Base-by-base conservation (phyloP, 352 stramenopile species). In the Pythium myriotylum region DNA sequence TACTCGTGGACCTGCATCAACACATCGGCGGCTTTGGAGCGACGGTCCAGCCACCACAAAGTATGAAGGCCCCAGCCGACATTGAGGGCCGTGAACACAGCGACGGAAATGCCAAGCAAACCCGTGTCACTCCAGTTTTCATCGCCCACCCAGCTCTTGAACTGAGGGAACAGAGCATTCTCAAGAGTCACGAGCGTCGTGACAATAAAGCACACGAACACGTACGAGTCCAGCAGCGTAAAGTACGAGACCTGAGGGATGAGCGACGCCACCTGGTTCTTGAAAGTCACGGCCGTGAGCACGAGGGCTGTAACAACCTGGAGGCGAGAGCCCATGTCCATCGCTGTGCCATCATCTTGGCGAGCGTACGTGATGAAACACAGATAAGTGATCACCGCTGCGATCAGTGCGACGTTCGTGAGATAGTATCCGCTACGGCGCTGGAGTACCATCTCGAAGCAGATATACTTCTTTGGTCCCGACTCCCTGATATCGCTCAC, bases 241-340 rank as follows among this genome's bases (percentile, higher is more conserved):
- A 86, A 81, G 43, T 91, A 91, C 50, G 79, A 82, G 2, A 91
- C 74, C 37, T 86, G 73, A 12, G 81, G 81, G 6, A 86, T 78
- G 0, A 80, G 42, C 1, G 65, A 68, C n/a, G 74, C 69, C 0
- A 87, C 74, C 23, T 79, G 59, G 54, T 68, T 77, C 58, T 89
- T 89, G 66, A 87, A 87, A 42, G 76, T 83, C 54, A 88, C 74
- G 17, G 72, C 74, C 37, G 80, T 86, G 50, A 89, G 56, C 42
- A 91, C 46, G 61, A 91, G 47, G 16, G 81, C 83, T 29, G 81
- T 43, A 17, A 86, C 78, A 49, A 88, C 78, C 49, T 86, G 72
- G 19, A 86, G 60, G 6, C 81, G 81, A 3, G 78, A 74, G 19
- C 75, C 67, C 47, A 72, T 79, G 40, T 86, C 72, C 66, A 84